Base-by-base conservation (phyloP, 2,329 filamentous ascomycete genomes). In the Shiraia sp. region DNA sequence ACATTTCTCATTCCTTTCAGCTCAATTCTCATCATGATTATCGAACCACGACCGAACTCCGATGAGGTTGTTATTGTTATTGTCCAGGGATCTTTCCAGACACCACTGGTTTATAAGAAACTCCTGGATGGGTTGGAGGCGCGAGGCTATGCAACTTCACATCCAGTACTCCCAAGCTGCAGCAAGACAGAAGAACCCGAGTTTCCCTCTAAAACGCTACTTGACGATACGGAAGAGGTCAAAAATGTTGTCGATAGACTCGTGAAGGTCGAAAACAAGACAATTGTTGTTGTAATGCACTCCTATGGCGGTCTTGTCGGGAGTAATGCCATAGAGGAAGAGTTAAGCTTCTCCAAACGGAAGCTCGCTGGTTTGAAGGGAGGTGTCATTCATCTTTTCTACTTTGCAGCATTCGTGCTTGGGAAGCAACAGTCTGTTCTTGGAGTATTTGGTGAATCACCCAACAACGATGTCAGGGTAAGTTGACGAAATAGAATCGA, bases 51-150 rank as follows among this genome's bases (percentile, higher is more conserved):
- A n/a, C n/a, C n/a, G n/a, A n/a, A n/a, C n/a, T n/a, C n/a, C n/a
- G n/a, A n/a, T n/a, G n/a, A n/a, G n/a, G n/a, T n/a, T n/a, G n/a
- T n/a, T n/a, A 10, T 64, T 38, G 25, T 64, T 31, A 27, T 63
- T 22, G 49, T 63, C 10, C 58, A 54, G 7, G 57, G 60, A 16
- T 58, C 60, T 3, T 65, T 55, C 50, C 59, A 64, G 23, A 36
- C 28, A 4, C 41, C 36, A n/a, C 10, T 32, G 8, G 26, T 30
- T 32, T 62, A 53, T 40, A 23, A 27, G 13, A 28, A 40, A 3
- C 47, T 65, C 2, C 38, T 42, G 6, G 31, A 40, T 4, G 33
- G 35, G 23, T 51, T 63, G 13, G 19, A 45, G 13, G 19, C 42
- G 16, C 45, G 43, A 9, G 52, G 51, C 39, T 64, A 57, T 40